Evolutionary conservation across 2,329 filamentous ascomycete species (phyloP).

Genomic region (Talaromyces sp.): DNA sequence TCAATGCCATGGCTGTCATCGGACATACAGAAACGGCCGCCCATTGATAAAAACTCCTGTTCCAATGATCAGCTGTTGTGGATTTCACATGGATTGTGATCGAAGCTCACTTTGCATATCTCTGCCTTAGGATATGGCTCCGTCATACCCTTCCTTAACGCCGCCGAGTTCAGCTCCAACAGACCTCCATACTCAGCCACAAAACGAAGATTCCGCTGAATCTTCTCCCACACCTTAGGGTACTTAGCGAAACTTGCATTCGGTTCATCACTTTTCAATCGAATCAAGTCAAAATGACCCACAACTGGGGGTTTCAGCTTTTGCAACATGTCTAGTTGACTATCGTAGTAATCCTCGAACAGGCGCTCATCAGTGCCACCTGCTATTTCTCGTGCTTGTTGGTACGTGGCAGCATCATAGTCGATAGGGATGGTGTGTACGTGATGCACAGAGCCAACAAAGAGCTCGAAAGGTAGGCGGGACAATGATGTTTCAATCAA

Average conservation of each 20-base stretch:
- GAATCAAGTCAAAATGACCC: slow-evolving; percentile 90
- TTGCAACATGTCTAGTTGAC: slow-evolving; percentile 76
- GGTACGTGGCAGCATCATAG: slow-evolving; percentile 69
- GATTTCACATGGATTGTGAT: slow-evolving; percentile 5
- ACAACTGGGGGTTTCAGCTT: slow-evolving; percentile 72
- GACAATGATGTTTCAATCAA: slow-evolving; percentile 59
- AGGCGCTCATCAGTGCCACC: slow-evolving; percentile 68
- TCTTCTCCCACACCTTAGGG: slow-evolving; percentile 67
- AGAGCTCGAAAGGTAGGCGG: slow-evolving; percentile 73
- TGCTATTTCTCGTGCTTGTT: slow-evolving; percentile 55
- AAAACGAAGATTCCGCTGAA: slow-evolving; percentile 70
- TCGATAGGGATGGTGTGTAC: slow-evolving; percentile 85
- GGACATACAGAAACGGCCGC: slow-evolving; percentile 82
- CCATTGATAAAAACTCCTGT: slow-evolving; percentile 67
- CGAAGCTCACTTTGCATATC: slow-evolving; percentile 59
- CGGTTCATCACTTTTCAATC: slow-evolving; percentile 71
- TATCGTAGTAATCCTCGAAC: slow-evolving; percentile 82
- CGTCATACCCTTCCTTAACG: slow-evolving; percentile 79
- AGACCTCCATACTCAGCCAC: slow-evolving; percentile 73
- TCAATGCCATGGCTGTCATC: slow-evolving; percentile 90
- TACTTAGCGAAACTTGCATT: slow-evolving; percentile 58
- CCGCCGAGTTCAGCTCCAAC: slow-evolving; percentile 86
- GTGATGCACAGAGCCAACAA: slow-evolving; percentile 91
- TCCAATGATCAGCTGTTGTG: slow-evolving; percentile 21
- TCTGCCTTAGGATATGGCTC: slow-evolving; percentile 83